Evolutionary conservation across 1,139 yeast species (phyloP), one percentile per base, ranked within the genome.

Genomic region (Eremothecium coryli): DNA sequence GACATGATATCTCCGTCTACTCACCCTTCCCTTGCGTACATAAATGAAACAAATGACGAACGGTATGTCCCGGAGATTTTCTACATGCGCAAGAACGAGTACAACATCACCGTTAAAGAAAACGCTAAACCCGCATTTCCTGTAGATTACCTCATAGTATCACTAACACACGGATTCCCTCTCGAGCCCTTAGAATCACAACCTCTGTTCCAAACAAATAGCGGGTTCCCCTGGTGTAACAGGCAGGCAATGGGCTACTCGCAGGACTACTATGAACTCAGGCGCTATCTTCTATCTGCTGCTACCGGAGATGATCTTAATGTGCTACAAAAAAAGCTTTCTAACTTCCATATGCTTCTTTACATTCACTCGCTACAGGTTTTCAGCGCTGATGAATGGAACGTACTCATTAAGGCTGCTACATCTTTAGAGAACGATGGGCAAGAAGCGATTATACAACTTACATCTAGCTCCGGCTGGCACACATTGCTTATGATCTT

Each of bases 101-200:
- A 90, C 59, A 85, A 86, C 5, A 65, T 86, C 18, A 78, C 85
- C 32, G 93, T 90, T 12, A 86, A 85, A 52, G 75, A 76, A 28
- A 82, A 84, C 51, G 98, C 97, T 10, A 84, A 82, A 52, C 97
- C 98, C 0, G 85, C 95, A 5, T 86, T 93, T 58, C 99, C 99
- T 0, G 93, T 85, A 11, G 98, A 93, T 45, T 93, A 84, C 56
- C 61, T 93, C 41, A 62, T 93, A 35, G 94, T 90, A 1, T 80
- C 96, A 3, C 62, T 90, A 41, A 81, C 94, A 11, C 97, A 90
- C 56, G 95, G 98, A 1, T 90, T 90, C 70, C 95, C 95, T 2
- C 65, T 72, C 39, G 65, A 65, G 0, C 77, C 82, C 4, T 58
- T 58, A 4, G 76, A 82, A 3, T 44, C 65, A 35, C 26, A 34